Percentiles rank a stretch among this genome's conserved stretches.
These are phyloP conservation scores for Ophiostoma himal-ulmi DNA, from an alignment of 2,329 filamentous ascomycete species.

Conservation along the genomic window DNA sequence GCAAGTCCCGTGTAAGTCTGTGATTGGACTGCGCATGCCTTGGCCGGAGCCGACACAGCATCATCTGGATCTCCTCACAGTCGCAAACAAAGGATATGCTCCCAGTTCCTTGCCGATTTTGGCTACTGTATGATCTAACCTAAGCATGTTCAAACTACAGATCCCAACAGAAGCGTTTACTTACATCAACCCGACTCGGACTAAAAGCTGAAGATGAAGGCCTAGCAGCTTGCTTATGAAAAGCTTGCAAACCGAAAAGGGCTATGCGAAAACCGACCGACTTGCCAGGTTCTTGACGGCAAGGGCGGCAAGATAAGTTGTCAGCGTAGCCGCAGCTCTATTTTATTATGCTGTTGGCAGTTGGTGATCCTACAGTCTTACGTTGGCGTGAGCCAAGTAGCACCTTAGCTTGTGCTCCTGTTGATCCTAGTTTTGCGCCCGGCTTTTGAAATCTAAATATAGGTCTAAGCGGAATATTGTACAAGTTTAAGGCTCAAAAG, in stretches of 20 bases:
- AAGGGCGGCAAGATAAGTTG: not conserved
- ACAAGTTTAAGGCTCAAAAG: not conserved
- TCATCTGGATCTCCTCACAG: not conserved
- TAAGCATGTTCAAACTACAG: not conserved
- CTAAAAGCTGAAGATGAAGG: no score
- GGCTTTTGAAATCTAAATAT: not conserved
- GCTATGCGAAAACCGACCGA: no score
- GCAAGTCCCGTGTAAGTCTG: not conserved
- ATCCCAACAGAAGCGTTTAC: not conserved
- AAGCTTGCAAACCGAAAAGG: no score
- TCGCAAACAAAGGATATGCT: not conserved
- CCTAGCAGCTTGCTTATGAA: not conserved
- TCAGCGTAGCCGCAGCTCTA: not conserved
- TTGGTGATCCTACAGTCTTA: not conserved
- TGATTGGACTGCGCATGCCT: not conserved
- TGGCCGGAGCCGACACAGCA: not conserved
- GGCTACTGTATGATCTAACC: not conserved
- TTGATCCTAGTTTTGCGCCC: not conserved
- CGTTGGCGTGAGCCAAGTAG: not conserved
- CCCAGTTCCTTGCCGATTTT: not conserved
- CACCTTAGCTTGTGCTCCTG: not conserved
- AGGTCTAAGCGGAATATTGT: not conserved
- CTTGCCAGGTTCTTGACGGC: not conserved
- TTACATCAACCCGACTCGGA: not conserved
- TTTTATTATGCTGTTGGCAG: not conserved